Evolutionary conservation across 768 basidiomycete species (phyloP).

Genomic region (Psilocybe cyanescens): DNA sequence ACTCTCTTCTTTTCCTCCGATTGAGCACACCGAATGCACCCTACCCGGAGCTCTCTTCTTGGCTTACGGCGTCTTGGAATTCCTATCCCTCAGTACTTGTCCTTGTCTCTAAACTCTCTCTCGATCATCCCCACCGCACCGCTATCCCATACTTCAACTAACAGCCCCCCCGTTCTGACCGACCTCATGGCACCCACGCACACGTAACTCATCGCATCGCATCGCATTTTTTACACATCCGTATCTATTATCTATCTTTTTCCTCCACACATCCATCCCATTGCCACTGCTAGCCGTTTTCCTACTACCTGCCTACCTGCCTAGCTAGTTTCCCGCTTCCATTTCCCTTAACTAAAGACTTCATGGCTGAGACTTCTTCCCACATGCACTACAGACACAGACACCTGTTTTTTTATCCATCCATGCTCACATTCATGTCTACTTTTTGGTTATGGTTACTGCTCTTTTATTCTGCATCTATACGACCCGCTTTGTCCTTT

Average conservation of each 20-base stretch:
- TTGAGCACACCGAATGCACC: background rate
- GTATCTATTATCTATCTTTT: constrained; percentile 13
- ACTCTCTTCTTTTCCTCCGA: background rate
- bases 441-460: no score
- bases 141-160: no score
- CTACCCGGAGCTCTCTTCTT: no score
- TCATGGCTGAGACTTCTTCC: background rate
- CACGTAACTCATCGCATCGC: background rate
- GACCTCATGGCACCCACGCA: background rate
- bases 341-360: background rate
- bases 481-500: background rate
- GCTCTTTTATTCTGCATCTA: no score
- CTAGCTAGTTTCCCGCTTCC: background rate
- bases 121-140: background rate
- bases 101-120: background rate
- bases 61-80: no score
- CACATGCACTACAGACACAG: background rate
- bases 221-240: background rate
- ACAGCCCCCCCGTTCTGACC: no score
- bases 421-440: no score
- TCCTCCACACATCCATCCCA: background rate
- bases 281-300: background rate
- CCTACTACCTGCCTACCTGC: background rate
- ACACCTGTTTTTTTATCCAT: background rate
- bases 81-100: no score